Evolutionary conservation across 495 filamentous ascomycete genomes (phyloP).

Genomic region (Penicillium bovifimosum): DNA sequence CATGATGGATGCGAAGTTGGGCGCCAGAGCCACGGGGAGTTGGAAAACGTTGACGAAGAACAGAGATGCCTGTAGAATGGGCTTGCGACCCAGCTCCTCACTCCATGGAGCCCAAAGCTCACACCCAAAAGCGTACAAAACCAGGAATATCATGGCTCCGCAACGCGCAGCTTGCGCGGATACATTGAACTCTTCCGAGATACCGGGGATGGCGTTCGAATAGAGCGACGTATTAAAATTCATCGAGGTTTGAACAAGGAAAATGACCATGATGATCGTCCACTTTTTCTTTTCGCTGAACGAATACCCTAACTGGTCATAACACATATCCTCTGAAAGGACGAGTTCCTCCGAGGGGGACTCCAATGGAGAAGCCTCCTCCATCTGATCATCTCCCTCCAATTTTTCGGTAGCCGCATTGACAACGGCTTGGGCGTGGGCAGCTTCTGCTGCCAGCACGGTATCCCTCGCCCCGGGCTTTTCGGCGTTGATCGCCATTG

Average conservation of each 20-base stretch:
- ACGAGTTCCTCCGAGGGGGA: constrained; percentile 31
- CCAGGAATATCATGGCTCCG: constrained; percentile 54
- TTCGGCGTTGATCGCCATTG: constrained; percentile 17
- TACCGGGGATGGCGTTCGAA: constrained; percentile 46
- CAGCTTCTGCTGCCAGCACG: constrained; percentile 29
- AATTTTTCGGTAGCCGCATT: constrained; percentile 26
- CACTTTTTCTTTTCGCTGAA: constrained; percentile 52
- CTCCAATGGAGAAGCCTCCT: constrained; percentile 11
- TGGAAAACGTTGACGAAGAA: constrained; percentile 57
- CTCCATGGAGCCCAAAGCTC: constrained; percentile 65
- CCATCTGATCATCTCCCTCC: constrained; percentile 21
- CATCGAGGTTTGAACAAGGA: constrained; percentile 53
- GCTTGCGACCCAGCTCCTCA: constrained; percentile 56
- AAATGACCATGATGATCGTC: constrained; percentile 57
- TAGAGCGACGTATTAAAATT: constrained; percentile 55
- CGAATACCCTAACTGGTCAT: constrained; percentile 50
- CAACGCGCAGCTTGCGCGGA: constrained; percentile 48
- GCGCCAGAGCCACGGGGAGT: constrained; percentile 47
- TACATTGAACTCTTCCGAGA: constrained; percentile 45
- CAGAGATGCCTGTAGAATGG: constrained; percentile 50
- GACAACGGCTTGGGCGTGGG: constrained; percentile 27
- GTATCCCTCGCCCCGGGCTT: constrained; percentile 24
- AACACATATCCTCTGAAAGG: constrained; percentile 53
- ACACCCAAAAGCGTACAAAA: constrained; percentile 60
- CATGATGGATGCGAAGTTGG: constrained; percentile 52